Base-by-base conservation (phyloP, 225 moss, liverwort and hornwort genomes). In the Rhytidiadelphus loreus region DNA sequence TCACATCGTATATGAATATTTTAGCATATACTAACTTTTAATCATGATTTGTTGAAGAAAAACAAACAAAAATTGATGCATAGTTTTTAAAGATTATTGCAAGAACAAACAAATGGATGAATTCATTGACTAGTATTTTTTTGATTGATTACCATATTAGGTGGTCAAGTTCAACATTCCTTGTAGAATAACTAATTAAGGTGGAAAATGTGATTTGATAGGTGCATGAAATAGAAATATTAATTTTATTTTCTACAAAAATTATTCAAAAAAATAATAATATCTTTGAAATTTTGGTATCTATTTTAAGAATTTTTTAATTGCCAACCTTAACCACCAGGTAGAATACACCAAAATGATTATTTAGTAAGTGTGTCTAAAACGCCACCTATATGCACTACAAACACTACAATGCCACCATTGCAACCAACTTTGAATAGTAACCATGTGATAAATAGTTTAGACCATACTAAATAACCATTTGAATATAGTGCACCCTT, bases 331-430 rank as follows among this genome's bases (percentile, higher is more conserved):
- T 14, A 4, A 39, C 39, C 1, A 69, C 7, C 8, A 39, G 1
- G 13, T 39, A 15, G 14, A 41, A 14, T 69, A 69, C 2, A 23
- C 13, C 13, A 14, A 44, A 72, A 44, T 29, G 44, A 17, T 44
- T 11, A 17, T 6, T 29, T 28, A 17, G 3, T 29, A 18, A 10
- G 11, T 17, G 18, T 29, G 7, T 46, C 11, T 73, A 46, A 46
- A 72, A 11, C 3, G 1, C 6, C 29, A 43, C 9, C 11, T 0
- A 11, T 7, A 0, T 2, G 11, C 6, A 16, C 43, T 0, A 28
- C 74, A 48, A 32, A 48, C 20, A 32, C 48, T 48, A 7, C 7
- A 48, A 32, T 46, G 18, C 1, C 6, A 46, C 30, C 11, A 46
- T 0, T 30, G 0, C 7, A 46, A 46, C 2, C 9, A 26, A 43